Conservation (phyloP, 176 grass and related monocot genomes). For the Guadua angustifolia region DNA sequence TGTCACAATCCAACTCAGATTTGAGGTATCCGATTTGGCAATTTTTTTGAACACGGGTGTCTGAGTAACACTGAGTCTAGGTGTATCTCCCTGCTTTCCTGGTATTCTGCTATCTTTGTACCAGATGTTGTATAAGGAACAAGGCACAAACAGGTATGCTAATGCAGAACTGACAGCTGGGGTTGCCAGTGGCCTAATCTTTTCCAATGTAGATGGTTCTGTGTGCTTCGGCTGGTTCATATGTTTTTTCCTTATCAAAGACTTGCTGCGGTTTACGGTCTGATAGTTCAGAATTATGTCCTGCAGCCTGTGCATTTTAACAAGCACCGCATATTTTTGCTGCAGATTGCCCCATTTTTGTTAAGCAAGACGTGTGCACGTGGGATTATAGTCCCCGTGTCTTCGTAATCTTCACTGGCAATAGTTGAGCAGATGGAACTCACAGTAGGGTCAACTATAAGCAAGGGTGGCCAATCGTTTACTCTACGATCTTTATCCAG, state of each 20-base stretch:
- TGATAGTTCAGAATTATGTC: slow-evolving; percentile 27
- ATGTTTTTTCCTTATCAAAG: slow-evolving; percentile 1
- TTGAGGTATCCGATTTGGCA: no score
- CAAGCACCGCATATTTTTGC: not conserved
- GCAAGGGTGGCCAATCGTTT: slow-evolving; percentile 8
- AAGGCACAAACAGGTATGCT: slow-evolving; percentile 5
- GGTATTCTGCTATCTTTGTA: not conserved
- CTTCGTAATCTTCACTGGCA: slow-evolving; percentile 11
- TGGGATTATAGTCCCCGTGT: not conserved
- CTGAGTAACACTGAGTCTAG: no score
- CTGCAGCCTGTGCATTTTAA: slow-evolving; percentile 1
- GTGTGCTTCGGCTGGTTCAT: slow-evolving; percentile 21
- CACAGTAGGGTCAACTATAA: not conserved
- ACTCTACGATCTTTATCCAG: slow-evolving; percentile 21
- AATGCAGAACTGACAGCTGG: not conserved
- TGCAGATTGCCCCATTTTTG: slow-evolving; percentile 24
- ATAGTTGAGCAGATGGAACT: slow-evolving; percentile 13
- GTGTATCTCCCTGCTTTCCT: not conserved
- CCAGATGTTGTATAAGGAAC: slow-evolving; percentile 1
- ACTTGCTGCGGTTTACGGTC: not conserved
- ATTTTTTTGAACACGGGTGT: no score
- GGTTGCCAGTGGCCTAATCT: slow-evolving; percentile 6
- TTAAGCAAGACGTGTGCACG: not conserved
- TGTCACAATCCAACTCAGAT: no score
- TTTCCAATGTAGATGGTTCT: not conserved